Evolutionary conservation across 2,329 filamentous ascomycete species (phyloP).

Genomic region (Colletotrichum camelliae): DNA sequence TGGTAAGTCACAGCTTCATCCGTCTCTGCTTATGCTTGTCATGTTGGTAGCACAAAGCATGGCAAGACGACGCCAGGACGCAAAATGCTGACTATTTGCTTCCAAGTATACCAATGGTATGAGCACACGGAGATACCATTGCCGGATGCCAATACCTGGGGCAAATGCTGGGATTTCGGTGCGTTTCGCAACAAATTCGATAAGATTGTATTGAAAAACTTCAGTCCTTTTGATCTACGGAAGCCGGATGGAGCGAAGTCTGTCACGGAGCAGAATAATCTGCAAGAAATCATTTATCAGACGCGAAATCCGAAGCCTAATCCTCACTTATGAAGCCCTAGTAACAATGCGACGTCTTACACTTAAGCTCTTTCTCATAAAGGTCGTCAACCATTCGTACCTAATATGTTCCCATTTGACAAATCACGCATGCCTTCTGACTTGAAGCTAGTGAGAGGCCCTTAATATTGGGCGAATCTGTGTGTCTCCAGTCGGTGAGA

Average conservation of each 20-base stretch:
- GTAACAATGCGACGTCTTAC: neutral
- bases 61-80: neutral
- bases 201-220: neutral
- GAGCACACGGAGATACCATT: neutral
- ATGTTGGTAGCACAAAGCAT: too few relatives aligned
- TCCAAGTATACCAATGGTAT: slow-evolving; percentile 5
- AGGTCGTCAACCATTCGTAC: neutral
- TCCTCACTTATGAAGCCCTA: neutral
- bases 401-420: neutral
- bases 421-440: neutral
- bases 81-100: neutral
- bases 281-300: slow-evolving; percentile 3
- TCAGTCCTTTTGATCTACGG: neutral
- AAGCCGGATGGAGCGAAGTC: neutral
- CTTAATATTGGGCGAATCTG: neutral
- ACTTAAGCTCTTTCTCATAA: neutral
- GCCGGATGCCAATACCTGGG: slow-evolving; percentile 5
- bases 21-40: neutral
- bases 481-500: neutral
- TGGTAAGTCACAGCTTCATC: neutral
- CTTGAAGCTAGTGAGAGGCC: neutral
- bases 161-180: slow-evolving; percentile 4
- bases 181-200: neutral
- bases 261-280: slow-evolving; percentile 1
- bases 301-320: neutral